A percentile compares a stretch with the other conserved stretches of the same genome.
These are phyloP conservation scores for Austroboletus niveus DNA, from an alignment of 1,284 basidiomycete species.

Conservation along the genomic window DNA sequence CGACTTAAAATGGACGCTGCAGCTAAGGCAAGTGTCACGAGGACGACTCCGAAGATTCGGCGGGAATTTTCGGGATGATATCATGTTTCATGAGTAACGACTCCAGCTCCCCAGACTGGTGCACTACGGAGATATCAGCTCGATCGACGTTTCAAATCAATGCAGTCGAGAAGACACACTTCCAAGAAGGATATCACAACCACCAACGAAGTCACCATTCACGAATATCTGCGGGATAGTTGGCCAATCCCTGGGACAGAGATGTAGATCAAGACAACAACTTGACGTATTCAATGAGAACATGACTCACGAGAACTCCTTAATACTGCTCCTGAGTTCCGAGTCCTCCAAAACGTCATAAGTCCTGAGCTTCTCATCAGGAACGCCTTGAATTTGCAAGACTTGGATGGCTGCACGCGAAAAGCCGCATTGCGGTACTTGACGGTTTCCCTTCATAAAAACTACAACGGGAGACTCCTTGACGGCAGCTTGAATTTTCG, in stretches of 20 bases:
- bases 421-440: conserved; percentile 90
- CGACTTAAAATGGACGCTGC: neutral
- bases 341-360: conserved; percentile 90
- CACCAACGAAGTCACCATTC: conserved; percentile 93
- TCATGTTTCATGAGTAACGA: conserved; percentile 73
- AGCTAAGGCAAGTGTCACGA: conserved; percentile 5
- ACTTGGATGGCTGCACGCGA: conserved; percentile 92
- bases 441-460: conserved; percentile 90
- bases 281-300: neutral
- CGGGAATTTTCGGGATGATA: conserved; percentile 50
- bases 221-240: conserved; percentile 97
- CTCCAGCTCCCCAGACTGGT: conserved; percentile 94
- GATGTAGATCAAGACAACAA: neutral
- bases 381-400: conserved; percentile 85
- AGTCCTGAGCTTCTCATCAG: conserved; percentile 76
- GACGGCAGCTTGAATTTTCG: conserved; percentile 47
- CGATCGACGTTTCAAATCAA: neutral
- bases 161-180: conserved; percentile 56
- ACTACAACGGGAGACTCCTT: conserved; percentile 62
- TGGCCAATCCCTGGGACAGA: conserved; percentile 81
- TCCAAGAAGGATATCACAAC: conserved; percentile 91
- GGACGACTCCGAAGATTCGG: conserved; percentile 9
- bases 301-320: conserved; percentile 87
- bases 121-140: conserved; percentile 59
- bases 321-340: conserved; percentile 83